These are phyloP conservation scores for Nannizzia gypsea DNA, from an alignment of 2,329 filamentous ascomycete species.

Conservation along the genomic window DNA sequence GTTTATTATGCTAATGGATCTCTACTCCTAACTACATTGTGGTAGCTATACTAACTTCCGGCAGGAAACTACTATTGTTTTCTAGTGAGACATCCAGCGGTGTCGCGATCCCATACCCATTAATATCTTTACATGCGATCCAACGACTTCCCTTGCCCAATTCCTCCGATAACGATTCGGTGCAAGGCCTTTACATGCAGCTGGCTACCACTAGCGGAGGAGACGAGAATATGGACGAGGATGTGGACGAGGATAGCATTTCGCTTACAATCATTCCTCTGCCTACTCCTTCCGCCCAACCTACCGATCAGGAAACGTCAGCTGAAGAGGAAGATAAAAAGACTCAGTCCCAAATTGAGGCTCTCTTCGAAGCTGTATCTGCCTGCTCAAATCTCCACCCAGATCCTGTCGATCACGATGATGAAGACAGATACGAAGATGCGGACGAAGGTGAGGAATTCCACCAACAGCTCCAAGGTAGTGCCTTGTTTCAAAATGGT, in stretches of 20 bases:
- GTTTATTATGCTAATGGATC: not conserved
- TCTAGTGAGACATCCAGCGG: slow-evolving; percentile 25
- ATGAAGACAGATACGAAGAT: slow-evolving; percentile 15
- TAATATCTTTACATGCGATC: slow-evolving; percentile 39
- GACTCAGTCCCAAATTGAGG: slow-evolving; percentile 29
- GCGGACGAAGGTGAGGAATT: slow-evolving; percentile 21
- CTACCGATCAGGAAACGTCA: slow-evolving; percentile 7
- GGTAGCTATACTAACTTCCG: not conserved
- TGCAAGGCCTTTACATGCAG: slow-evolving; percentile 40
- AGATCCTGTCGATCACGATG: slow-evolving; percentile 30
- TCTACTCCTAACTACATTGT: not conserved
- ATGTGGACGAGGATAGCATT: slow-evolving; percentile 32
- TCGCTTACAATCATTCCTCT: slow-evolving; percentile 35
- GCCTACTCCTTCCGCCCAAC: slow-evolving; percentile 12
- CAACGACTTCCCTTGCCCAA: slow-evolving; percentile 32
- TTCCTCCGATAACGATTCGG: slow-evolving; percentile 18
- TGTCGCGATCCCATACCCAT: slow-evolving; percentile 37
- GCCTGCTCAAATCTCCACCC: slow-evolving; percentile 40
- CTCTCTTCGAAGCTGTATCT: slow-evolving; percentile 36
- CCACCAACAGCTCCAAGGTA: slow-evolving; percentile 16
- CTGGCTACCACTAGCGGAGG: slow-evolving; percentile 24
- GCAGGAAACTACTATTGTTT: slow-evolving; percentile 36
- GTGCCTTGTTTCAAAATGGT: slow-evolving; percentile 27
- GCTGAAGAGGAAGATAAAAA: slow-evolving; percentile 20
- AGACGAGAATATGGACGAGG: slow-evolving; percentile 21